Evolutionary conservation across 1,284 basidiomycete genomes (phyloP).

Genomic region (Exobasidium cylindrosporum): DNA sequence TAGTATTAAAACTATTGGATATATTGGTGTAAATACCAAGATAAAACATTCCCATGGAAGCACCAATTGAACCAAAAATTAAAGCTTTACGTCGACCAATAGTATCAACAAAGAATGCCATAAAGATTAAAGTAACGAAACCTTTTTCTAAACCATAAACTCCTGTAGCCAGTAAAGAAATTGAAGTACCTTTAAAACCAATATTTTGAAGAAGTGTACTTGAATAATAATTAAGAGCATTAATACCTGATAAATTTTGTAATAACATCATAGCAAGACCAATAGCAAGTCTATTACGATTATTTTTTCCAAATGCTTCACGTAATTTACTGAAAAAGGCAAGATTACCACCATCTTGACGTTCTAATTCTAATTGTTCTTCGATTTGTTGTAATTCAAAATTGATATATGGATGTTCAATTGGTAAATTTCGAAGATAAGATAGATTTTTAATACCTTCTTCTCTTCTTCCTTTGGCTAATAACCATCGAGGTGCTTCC

Average conservation of each 20-base stretch:
- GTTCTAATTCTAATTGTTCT: slow-evolving; percentile 18
- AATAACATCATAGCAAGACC: slow-evolving; percentile 44
- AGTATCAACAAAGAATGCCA: slow-evolving; percentile 62
- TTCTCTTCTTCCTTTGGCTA: slow-evolving; percentile 59
- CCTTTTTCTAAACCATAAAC: slow-evolving; percentile 76
- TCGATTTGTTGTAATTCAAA: slow-evolving; percentile 23
- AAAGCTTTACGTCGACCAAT: slow-evolving; percentile 62
- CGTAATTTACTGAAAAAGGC: neutral
- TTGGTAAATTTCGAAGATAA: slow-evolving; percentile 39
- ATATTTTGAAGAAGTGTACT: slow-evolving; percentile 67
- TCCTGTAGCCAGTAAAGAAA: slow-evolving; percentile 71
- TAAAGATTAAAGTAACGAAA: slow-evolving; percentile 69
- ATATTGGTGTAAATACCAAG: slow-evolving; percentile 31
- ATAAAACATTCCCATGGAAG: slow-evolving; percentile 29
- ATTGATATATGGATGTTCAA: slow-evolving; percentile 35
- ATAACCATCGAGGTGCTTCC: slow-evolving; percentile 66
- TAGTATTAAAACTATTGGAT: slow-evolving; percentile 26
- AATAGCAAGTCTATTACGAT: slow-evolving; percentile 24
- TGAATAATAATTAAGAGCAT: slow-evolving; percentile 60
- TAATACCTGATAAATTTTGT: slow-evolving; percentile 53
- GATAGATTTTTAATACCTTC: slow-evolving; percentile 40
- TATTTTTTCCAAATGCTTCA: neutral
- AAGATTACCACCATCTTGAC: neutral
- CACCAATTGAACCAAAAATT: slow-evolving; percentile 55
- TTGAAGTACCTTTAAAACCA: slow-evolving; percentile 53